phyloP scores from a whole-genome alignment of 2,329 filamentous ascomycete species.

The Colletotrichum liaoningense region DNA sequence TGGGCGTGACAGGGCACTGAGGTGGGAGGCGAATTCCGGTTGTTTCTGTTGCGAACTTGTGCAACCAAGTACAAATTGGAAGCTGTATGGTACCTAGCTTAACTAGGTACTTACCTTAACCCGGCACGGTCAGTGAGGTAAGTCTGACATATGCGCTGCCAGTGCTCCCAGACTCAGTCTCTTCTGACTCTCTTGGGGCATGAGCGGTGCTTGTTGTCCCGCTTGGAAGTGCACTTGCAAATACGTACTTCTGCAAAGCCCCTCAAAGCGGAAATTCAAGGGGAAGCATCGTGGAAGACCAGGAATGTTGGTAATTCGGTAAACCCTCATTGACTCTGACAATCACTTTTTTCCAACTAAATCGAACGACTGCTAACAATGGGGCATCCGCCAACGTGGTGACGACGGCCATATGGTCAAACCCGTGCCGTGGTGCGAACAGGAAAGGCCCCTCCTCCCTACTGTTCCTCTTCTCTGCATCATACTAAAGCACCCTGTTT shows the following conservation, averaged over 20 bases:
- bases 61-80: not conserved
- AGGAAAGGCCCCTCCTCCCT: not conserved
- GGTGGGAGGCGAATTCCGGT: not conserved
- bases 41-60: not conserved
- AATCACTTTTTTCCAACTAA: not conserved
- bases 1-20: not conserved
- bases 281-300: conserved; percentile 20
- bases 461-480: not conserved
- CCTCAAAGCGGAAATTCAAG: conserved; percentile 22
- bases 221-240: not conserved
- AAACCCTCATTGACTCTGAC: not conserved
- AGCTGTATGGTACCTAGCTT: not conserved
- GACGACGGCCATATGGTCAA: not conserved
- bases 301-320: not conserved
- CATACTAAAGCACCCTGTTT: not conserved
- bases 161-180: not conserved
- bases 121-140: not conserved
- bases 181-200: not conserved
- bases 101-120: not conserved
- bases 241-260: not conserved
- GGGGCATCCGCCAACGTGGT: too few species aligned
- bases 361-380: too few species aligned
- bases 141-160: not conserved
- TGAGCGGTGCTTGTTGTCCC: not conserved
- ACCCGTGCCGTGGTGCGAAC: not conserved